phyloP scores from a whole-genome alignment of 164 flowering plant genomes.

The Vitis riparia region DNA sequence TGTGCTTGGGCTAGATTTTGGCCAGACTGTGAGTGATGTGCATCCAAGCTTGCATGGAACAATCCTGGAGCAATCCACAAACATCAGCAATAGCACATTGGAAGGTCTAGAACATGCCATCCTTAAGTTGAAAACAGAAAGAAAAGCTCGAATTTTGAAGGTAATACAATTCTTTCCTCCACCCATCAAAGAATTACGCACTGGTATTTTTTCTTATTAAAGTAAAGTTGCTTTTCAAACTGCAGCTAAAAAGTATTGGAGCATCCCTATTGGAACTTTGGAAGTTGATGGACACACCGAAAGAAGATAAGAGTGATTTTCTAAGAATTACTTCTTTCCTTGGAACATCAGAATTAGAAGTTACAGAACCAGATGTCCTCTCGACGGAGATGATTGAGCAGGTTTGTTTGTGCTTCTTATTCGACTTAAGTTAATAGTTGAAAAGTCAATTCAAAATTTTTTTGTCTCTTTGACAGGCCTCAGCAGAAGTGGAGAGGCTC shows the following conservation, averaged over 20 bases:
- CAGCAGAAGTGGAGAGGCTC: slow-evolving; percentile 78
- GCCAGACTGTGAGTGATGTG: slow-evolving; percentile 77
- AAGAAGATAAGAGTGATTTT: slow-evolving; percentile 55
- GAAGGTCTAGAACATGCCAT: slow-evolving; percentile 73
- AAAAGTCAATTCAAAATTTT: slow-evolving; percentile 5
- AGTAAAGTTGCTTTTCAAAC: neutral
- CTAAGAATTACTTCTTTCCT: slow-evolving; percentile 40
- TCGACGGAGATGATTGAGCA: slow-evolving; percentile 71
- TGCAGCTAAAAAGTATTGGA: slow-evolving; percentile 70
- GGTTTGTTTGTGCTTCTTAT: slow-evolving; percentile 37
- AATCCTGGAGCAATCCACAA: slow-evolving; percentile 56
- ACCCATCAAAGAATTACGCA: neutral
- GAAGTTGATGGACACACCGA: slow-evolving; percentile 86
- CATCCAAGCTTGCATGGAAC: slow-evolving; percentile 78
- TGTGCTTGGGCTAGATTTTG: slow-evolving; percentile 81
- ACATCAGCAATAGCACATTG: slow-evolving; percentile 69
- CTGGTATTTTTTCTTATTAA: neutral
- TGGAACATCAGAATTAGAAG: slow-evolving; percentile 50
- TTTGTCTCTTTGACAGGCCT: slow-evolving; percentile 44
- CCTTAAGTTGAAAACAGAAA: slow-evolving; percentile 59
- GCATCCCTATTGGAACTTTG: slow-evolving; percentile 68
- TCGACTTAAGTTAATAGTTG: neutral
- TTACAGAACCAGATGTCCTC: slow-evolving; percentile 62
- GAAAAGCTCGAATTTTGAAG: slow-evolving; percentile 65
- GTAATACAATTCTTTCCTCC: slow-evolving; percentile 27